A percentile compares a stretch with the other conserved stretches of the same genome.
Conservation (phyloP, 257 asterid genomes). For the Plantago elongata region DNA sequence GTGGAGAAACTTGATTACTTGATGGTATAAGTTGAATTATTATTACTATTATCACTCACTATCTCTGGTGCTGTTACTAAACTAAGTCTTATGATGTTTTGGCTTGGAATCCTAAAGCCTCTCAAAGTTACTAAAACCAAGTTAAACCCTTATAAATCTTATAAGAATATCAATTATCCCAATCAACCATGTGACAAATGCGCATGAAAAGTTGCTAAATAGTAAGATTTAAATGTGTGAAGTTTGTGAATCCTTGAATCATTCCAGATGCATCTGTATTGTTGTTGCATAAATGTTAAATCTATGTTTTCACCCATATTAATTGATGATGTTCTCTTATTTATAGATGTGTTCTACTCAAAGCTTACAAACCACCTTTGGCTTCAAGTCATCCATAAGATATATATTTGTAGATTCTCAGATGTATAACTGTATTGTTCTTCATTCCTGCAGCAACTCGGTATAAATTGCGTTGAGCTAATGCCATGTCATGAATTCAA, state of each 20-base stretch:
- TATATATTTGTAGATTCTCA: slow-evolving; percentile 4
- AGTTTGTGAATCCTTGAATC: not conserved
- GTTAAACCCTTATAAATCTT: not conserved
- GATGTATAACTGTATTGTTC: not conserved
- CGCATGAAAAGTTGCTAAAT: not conserved
- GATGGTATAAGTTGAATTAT: slow-evolving; percentile 41
- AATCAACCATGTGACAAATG: not conserved
- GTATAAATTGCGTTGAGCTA: slow-evolving; percentile 95
- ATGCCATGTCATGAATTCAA: slow-evolving; percentile 99
- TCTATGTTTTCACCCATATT: too few relatives aligned
- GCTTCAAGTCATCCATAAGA: too few relatives aligned
- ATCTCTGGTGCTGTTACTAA: not conserved
- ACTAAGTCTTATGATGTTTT: not conserved
- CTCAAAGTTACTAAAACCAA: slow-evolving; percentile 5
- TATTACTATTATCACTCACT: not conserved
- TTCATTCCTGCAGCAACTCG: slow-evolving; percentile 66
- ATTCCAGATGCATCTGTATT: not conserved
- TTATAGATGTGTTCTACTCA: too few relatives aligned
- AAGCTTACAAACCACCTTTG: too few relatives aligned
- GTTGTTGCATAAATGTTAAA: not conserved
- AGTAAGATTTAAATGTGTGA: not conserved
- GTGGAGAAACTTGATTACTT: slow-evolving; percentile 93
- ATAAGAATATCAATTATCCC: not conserved
- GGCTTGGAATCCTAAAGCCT: not conserved
- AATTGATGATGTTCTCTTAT: too few relatives aligned